Evolutionary conservation across 306 rosid genomes (phyloP), one percentile per base, ranked within the genome.

Genomic region (Clitoria ternatea): DNA sequence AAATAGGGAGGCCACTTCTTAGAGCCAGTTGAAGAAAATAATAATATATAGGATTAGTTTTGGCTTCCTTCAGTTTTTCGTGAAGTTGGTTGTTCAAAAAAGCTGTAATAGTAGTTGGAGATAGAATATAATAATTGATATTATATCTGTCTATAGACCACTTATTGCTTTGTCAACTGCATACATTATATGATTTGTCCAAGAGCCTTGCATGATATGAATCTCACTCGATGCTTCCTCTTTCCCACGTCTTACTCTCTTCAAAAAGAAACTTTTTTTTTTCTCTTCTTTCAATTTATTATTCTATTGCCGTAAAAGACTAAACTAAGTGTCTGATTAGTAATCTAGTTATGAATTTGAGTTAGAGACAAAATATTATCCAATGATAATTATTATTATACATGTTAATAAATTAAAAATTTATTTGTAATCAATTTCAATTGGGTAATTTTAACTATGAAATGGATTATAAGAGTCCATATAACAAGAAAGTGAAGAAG

Each of bases 191-290:
- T 53, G 59, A 67, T 74, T 66, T 75, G 79, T 66, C 68, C 53
- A 76, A 47, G 74, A 76, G 80, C 80, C 74, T 78, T 79, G 70
- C 85, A 78, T 79, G 70, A 77, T 77, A 56, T 77, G 89, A 80
- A 88, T 77, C 81, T 83, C 33, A 72, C 88, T 70, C 74, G 92
- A 85, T 80, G 87, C 85, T 88, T 86, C 96, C 96, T 61, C 80
- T 72, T 43, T 45, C 79, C 80, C 83, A 67, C 79, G 81, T 79
- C 85, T 86, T 70, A n/a, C 60, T 50, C 26, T 60, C 54, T 50
- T 65, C 2, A 61, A 77, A 24, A 77, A 24, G 8, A 47, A 40
- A 37, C 54, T 44, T 53, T 42, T 43, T 19, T 2, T 18, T 35
- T 42, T 32, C 33, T 9, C 0, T 52, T 11, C 55, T 32, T 4